Evolutionary conservation across 2,329 filamentous ascomycete species (phyloP).

Genomic region (Cucurbitaria berberidis): DNA sequence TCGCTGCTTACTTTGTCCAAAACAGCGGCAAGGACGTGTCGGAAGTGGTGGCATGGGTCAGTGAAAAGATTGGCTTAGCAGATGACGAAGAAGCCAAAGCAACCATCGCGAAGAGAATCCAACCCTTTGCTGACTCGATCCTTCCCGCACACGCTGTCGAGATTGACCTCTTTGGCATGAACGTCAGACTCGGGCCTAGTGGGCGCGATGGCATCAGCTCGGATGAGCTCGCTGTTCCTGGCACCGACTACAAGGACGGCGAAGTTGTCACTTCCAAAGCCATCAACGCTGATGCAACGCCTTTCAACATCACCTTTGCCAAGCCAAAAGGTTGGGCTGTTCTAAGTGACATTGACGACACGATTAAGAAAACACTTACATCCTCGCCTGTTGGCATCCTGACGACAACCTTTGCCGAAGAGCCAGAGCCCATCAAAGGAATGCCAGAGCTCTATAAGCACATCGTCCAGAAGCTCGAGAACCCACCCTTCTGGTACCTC

Average conservation of each 20-base stretch:
- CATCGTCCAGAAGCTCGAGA: slow-evolving; percentile 61
- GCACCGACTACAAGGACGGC: slow-evolving; percentile 49
- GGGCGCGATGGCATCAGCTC: slow-evolving; percentile 74
- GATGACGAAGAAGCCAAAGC: slow-evolving; percentile 57
- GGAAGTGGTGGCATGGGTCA: slow-evolving; percentile 72
- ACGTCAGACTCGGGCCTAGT: slow-evolving; percentile 66
- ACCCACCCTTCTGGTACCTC: slow-evolving; percentile 87
- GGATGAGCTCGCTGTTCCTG: slow-evolving; percentile 60
- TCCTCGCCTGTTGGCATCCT: slow-evolving; percentile 81
- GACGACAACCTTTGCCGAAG: slow-evolving; percentile 79
- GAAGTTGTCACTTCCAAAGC: slow-evolving; percentile 39
- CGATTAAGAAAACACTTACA: slow-evolving; percentile 89
- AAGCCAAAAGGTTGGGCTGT: slow-evolving; percentile 81
- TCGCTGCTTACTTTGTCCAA: slow-evolving; percentile 80
- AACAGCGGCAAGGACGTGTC: slow-evolving; percentile 71
- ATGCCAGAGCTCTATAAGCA: slow-evolving; percentile 85
- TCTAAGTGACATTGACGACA: slow-evolving; percentile 92
- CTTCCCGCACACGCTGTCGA: slow-evolving; percentile 72
- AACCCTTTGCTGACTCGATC: slow-evolving; percentile 79
- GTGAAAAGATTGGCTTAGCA: slow-evolving; percentile 70
- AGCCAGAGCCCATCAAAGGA: slow-evolving; percentile 71
- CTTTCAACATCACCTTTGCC: slow-evolving; percentile 76
- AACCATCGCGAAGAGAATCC: slow-evolving; percentile 70
- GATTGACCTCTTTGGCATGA: slow-evolving; percentile 61
- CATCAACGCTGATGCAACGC: slow-evolving; percentile 49